A percentile compares a stretch with the other conserved stretches of the same genome.
Conservation (phyloP, 441 rosid genomes). For the Lepidium campestre region DNA sequence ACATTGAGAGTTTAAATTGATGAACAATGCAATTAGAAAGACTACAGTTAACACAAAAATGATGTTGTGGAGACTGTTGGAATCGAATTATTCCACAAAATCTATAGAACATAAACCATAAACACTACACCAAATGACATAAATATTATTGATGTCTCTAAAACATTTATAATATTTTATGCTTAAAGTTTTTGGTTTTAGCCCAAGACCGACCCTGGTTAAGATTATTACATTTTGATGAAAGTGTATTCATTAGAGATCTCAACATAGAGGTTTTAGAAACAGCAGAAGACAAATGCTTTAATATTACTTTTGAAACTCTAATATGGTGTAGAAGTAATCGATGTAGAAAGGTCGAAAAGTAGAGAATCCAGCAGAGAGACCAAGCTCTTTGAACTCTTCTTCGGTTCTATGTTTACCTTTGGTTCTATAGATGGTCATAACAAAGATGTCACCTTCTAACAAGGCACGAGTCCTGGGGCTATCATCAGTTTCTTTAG, state of each 20-base stretch:
- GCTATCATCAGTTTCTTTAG: slow-evolving; percentile 55
- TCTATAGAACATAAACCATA: too few relatives aligned
- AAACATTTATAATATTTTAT: too few relatives aligned
- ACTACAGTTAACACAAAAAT: too few relatives aligned
- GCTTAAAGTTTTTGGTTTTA: too few relatives aligned
- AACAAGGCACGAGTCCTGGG: slow-evolving; percentile 70
- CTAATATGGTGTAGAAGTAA: slow-evolving; percentile 60
- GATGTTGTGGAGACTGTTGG: too few relatives aligned
- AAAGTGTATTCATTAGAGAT: not conserved
- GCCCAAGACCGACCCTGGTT: too few relatives aligned
- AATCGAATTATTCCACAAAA: too few relatives aligned
- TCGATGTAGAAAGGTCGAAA: slow-evolving; percentile 50
- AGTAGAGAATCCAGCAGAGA: slow-evolving; percentile 50
- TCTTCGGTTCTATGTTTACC: slow-evolving; percentile 76
- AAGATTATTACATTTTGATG: not conserved
- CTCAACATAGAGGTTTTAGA: not conserved
- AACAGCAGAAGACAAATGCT: not conserved
- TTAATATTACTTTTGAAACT: slow-evolving; percentile 53
- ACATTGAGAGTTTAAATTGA: too few relatives aligned
- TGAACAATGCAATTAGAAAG: too few relatives aligned
- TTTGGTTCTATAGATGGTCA: slow-evolving; percentile 76
- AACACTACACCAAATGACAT: too few relatives aligned
- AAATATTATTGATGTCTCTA: too few relatives aligned
- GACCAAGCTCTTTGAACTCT: slow-evolving; percentile 60
- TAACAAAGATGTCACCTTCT: slow-evolving; percentile 71